These are phyloP conservation scores for Auriscalpium microsporum DNA, from an alignment of 768 basidiomycete genomes.

Conservation along the genomic window DNA sequence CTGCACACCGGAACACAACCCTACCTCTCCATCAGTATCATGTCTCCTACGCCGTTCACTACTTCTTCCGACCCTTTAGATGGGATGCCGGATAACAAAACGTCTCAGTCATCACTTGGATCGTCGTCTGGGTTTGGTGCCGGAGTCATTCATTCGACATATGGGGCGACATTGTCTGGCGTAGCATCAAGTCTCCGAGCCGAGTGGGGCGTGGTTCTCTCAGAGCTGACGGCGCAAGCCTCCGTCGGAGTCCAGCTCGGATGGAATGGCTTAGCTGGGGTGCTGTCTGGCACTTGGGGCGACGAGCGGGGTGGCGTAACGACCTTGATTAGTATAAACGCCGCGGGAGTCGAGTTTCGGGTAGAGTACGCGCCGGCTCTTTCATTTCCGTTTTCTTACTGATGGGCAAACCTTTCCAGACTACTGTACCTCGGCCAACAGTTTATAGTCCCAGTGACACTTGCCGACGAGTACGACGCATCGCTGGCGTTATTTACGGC, in stretches of 20 bases:
- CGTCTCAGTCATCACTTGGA: slow-evolving; percentile 24
- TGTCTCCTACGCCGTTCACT: slow-evolving; percentile 6
- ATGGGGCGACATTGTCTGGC: slow-evolving; percentile 41
- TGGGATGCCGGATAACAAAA: neutral
- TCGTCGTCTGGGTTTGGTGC: slow-evolving; percentile 44
- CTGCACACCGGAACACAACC: slow-evolving; percentile 8
- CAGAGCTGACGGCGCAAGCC: slow-evolving; percentile 47
- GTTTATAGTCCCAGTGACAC: slow-evolving; percentile 46
- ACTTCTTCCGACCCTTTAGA: slow-evolving; percentile 2
- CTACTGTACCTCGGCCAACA: slow-evolving; percentile 49
- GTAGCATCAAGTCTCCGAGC: slow-evolving; percentile 40
- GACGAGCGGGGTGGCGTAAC: slow-evolving; percentile 35
- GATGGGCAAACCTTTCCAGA: slow-evolving; percentile 27
- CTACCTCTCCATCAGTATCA: slow-evolving; percentile 9
- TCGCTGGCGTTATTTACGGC: slow-evolving; percentile 40
- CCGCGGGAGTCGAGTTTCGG: slow-evolving; percentile 41
- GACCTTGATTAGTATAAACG: slow-evolving; percentile 35
- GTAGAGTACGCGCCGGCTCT: slow-evolving; percentile 41
- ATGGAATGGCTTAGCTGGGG: slow-evolving; percentile 34
- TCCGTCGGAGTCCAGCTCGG: slow-evolving; percentile 43
- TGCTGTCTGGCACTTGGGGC: slow-evolving; percentile 42
- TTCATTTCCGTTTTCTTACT: slow-evolving; percentile 8
- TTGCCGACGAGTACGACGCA: slow-evolving; percentile 43
- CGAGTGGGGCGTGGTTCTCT: slow-evolving; percentile 43
- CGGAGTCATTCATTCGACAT: slow-evolving; percentile 38